Conservation (phyloP, 78 protist genomes). For the Isochrysis galbana region DNA sequence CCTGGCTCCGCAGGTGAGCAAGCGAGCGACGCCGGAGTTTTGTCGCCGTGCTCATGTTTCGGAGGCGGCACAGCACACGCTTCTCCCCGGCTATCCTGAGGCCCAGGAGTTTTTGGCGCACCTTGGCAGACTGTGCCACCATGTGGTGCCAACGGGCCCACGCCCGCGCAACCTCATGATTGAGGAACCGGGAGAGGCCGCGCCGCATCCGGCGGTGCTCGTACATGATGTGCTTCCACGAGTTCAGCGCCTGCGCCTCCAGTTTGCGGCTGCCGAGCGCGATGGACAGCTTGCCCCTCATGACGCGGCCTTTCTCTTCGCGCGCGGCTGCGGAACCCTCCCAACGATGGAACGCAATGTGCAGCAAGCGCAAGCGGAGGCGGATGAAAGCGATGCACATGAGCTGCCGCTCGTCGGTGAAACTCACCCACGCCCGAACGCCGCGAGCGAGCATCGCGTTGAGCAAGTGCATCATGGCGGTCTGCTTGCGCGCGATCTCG, state of each 20-base stretch:
- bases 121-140: neutral
- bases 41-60: too few relatives aligned
- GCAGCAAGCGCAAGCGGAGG: neutral
- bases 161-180: neutral
- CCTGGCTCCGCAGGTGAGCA: too few relatives aligned
- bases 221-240: neutral
- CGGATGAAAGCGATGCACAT: neutral
- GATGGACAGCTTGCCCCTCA: neutral
- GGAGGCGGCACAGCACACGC: too few relatives aligned
- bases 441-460: neutral
- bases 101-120: too few relatives aligned
- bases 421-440: neutral
- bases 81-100: too few relatives aligned
- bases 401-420: neutral
- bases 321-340: neutral
- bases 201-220: neutral
- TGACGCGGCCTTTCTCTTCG: neutral
- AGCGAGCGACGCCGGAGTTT: too few relatives aligned
- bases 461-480: neutral
- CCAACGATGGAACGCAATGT: neutral
- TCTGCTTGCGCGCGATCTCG: neutral
- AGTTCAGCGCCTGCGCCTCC: neutral
- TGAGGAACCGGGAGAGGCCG: neutral
- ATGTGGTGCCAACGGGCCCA: neutral
- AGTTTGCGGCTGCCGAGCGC: neutral